phyloP scores from a whole-genome alignment of 2,329 filamentous ascomycete genomes.

The Talaromyces rugulosus region DNA sequence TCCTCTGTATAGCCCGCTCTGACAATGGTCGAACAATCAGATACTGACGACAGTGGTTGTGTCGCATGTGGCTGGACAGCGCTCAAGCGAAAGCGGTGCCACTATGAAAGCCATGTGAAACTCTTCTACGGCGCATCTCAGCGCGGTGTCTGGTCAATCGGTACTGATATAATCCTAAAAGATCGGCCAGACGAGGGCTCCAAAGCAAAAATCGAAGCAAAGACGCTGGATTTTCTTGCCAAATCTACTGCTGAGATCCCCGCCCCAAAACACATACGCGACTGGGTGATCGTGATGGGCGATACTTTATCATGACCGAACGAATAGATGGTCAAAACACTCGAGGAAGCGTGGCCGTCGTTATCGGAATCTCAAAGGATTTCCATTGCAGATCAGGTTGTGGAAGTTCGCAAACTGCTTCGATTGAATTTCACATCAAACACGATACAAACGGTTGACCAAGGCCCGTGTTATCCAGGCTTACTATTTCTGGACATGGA shows the following conservation, averaged over 20 bases:
- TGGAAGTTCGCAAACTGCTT: slow-evolving; percentile 5
- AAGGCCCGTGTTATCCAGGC: slow-evolving; percentile 13
- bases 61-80: slow-evolving; percentile 18
- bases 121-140: slow-evolving; percentile 23
- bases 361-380: slow-evolving; percentile 11
- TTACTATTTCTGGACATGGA: slow-evolving; percentile 15
- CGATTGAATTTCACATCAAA: slow-evolving; percentile 3
- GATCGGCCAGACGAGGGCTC: slow-evolving; percentile 15
- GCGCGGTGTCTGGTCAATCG: slow-evolving; percentile 27
- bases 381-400: slow-evolving; percentile 2
- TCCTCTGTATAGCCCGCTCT: background rate
- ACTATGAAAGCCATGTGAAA: slow-evolving; percentile 17
- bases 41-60: slow-evolving; percentile 30
- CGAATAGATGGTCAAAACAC: slow-evolving; percentile 17
- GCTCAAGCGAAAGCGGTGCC: slow-evolving; percentile 12
- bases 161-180: slow-evolving; percentile 26
- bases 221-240: slow-evolving; percentile 3
- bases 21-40: slow-evolving; percentile 83
- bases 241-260: slow-evolving; percentile 2
- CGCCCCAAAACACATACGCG: background rate
- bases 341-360: slow-evolving; percentile 16
- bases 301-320: slow-evolving; percentile 14
- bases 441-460: background rate
- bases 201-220: slow-evolving; percentile 4
- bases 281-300: slow-evolving; percentile 16